Percentiles rank a stretch among this genome's conserved stretches.
phyloP scores from a whole-genome alignment of 1,139 yeast genomes.

The Geotrichum klebahnii region DNA sequence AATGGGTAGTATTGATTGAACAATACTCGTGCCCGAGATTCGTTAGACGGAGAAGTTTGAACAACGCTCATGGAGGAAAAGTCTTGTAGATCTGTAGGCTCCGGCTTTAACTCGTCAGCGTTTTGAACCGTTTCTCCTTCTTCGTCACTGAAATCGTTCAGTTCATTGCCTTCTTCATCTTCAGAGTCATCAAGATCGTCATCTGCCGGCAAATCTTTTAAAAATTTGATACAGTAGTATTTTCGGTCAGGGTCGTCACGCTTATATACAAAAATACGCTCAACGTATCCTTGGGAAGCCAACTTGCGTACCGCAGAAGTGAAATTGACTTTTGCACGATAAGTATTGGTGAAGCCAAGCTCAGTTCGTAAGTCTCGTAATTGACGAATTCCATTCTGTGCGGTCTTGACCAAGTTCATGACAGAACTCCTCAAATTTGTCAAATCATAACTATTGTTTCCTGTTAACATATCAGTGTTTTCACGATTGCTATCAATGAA shows the following conservation, averaged over 20 bases:
- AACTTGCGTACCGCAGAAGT: slow-evolving; percentile 51
- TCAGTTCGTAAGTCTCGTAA: slow-evolving; percentile 21
- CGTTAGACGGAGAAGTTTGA: slow-evolving; percentile 1
- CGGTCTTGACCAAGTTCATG: slow-evolving; percentile 54
- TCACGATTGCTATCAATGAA: slow-evolving; percentile 28
- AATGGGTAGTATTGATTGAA: slow-evolving; percentile 58
- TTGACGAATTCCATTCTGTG: slow-evolving; percentile 68
- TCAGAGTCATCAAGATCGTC: slow-evolving; percentile 28
- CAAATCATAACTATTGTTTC: slow-evolving; percentile 34
- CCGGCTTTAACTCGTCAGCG: slow-evolving; percentile 34
- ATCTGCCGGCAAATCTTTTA: slow-evolving; percentile 47
- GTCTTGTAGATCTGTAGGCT: slow-evolving; percentile 9
- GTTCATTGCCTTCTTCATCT: slow-evolving; percentile 39
- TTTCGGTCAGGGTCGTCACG: slow-evolving; percentile 46
- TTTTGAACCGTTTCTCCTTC: slow-evolving; percentile 32
- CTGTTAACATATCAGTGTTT: slow-evolving; percentile 10
- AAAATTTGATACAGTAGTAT: slow-evolving; percentile 57
- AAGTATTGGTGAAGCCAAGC: slow-evolving; percentile 50
- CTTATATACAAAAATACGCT: slow-evolving; percentile 55
- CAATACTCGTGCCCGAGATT: slow-evolving; percentile 17
- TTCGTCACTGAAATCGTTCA: slow-evolving; percentile 35
- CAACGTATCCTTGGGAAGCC: slow-evolving; percentile 52
- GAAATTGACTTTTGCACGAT: slow-evolving; percentile 48
- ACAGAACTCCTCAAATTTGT: slow-evolving; percentile 44
- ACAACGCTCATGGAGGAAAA: slow-evolving; percentile 10